These are phyloP conservation scores for Fusarium sp. DNA, from an alignment of 2,329 filamentous ascomycete species.

Conservation along the genomic window DNA sequence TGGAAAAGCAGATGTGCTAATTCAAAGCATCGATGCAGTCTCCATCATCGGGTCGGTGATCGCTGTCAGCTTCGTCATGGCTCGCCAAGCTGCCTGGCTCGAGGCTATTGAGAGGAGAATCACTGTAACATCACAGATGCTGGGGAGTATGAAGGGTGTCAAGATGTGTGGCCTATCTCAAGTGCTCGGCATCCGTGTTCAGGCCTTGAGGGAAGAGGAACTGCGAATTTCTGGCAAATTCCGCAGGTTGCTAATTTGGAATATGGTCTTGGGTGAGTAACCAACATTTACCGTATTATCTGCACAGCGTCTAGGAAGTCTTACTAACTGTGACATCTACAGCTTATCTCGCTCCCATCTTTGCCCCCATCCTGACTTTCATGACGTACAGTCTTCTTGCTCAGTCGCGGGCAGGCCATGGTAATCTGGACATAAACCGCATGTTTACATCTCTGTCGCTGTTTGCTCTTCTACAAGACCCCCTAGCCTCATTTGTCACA, in stretches of 20 bases:
- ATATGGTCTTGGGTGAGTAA: slow-evolving; percentile 34
- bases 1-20: background rate
- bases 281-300: too few species aligned
- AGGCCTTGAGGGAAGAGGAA: slow-evolving; percentile 14
- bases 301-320: too few species aligned
- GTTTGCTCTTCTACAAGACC: slow-evolving; percentile 23
- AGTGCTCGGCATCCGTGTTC: slow-evolving; percentile 22
- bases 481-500: slow-evolving; percentile 26
- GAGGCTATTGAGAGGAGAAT: slow-evolving; percentile 47
- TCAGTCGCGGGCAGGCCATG: background rate
- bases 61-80: slow-evolving; percentile 42
- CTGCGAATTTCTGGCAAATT: slow-evolving; percentile 25
- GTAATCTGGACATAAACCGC: slow-evolving; percentile 27
- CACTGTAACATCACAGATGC: slow-evolving; percentile 42
- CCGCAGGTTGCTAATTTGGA: slow-evolving; percentile 31
- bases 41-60: slow-evolving; percentile 41
- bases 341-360: slow-evolving; percentile 34
- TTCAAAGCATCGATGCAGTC: background rate
- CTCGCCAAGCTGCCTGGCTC: slow-evolving; percentile 41
- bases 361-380: slow-evolving; percentile 30
- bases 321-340: background rate
- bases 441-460: slow-evolving; percentile 34
- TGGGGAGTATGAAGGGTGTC: slow-evolving; percentile 46
- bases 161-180: slow-evolving; percentile 48
- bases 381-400: slow-evolving; percentile 29